Evolutionary conservation across 768 basidiomycete genomes (phyloP).

Genomic region (Tylopilus sp.): DNA sequence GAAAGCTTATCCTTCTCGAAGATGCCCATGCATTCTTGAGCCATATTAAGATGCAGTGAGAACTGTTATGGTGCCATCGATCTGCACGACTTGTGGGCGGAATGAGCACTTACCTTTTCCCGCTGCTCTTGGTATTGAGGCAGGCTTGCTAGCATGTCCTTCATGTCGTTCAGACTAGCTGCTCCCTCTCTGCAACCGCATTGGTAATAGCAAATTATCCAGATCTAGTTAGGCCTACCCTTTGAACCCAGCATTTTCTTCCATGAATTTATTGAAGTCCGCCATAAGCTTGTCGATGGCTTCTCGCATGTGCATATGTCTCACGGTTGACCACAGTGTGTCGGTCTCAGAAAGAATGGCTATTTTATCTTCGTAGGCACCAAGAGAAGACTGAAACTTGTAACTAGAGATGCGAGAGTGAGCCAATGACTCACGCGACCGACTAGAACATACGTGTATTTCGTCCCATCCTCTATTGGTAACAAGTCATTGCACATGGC

Average conservation of each 20-base stretch:
- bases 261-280: constrained; percentile 92
- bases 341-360: constrained; percentile 86
- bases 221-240: constrained; percentile 50
- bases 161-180: constrained; percentile 94
- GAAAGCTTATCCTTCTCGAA: constrained; percentile 89
- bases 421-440: constrained; percentile 1
- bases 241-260: constrained; percentile 92
- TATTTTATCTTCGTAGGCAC: constrained; percentile 83
- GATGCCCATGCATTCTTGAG: constrained; percentile 92
- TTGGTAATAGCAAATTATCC: background rate
- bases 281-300: constrained; percentile 96
- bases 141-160: constrained; percentile 94
- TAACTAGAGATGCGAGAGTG: constrained; percentile 51
- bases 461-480: constrained; percentile 79
- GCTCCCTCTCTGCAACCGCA: constrained; percentile 58
- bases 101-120: constrained; percentile 63
- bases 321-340: constrained; percentile 85
- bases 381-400: constrained; percentile 87
- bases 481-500: constrained; percentile 97
- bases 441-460: constrained; percentile 70
- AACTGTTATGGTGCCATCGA: constrained; percentile 51
- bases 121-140: constrained; percentile 95
- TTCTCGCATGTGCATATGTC: constrained; percentile 99
- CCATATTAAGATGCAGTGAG: constrained; percentile 95
- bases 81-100: background rate